Evolutionary conservation across 306 rosid species (phyloP).

Genomic region (Trifolium pratense): DNA sequence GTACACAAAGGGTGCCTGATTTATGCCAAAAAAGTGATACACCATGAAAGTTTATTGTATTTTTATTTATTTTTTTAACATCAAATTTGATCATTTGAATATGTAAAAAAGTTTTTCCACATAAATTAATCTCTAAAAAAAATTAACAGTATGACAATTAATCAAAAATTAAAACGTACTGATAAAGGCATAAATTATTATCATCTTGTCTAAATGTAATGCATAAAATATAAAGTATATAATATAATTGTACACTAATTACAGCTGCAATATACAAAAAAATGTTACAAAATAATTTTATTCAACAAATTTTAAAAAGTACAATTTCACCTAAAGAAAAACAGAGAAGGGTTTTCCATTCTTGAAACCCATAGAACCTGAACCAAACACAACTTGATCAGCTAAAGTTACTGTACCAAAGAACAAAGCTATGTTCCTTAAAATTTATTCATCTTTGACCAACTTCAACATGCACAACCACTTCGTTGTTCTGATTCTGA

Average conservation of each 20-base stretch:
- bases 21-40: too few species aligned
- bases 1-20: too few species aligned
- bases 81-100: too few species aligned
- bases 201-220: background rate
- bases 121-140: too few species aligned
- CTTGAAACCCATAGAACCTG: background rate
- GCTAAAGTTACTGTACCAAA: background rate
- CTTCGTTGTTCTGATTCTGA: conserved; percentile 75
- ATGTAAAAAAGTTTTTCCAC: too few species aligned
- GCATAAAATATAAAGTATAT: background rate
- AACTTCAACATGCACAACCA: conserved; percentile 74
- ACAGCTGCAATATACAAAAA: background rate
- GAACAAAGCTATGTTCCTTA: conserved; percentile 17
- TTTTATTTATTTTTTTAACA: too few species aligned
- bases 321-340: conserved; percentile 4
- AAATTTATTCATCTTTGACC: conserved; percentile 22
- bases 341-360: background rate
- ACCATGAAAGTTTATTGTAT: too few species aligned
- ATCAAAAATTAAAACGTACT: too few species aligned
- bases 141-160: too few species aligned
- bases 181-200: too few species aligned
- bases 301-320: conserved; percentile 1
- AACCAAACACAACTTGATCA: background rate
- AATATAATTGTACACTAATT: background rate
- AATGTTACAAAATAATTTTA: background rate